Base-by-base conservation (phyloP, 768 basidiomycete species). In the Mycena olivaceomarginata region DNA sequence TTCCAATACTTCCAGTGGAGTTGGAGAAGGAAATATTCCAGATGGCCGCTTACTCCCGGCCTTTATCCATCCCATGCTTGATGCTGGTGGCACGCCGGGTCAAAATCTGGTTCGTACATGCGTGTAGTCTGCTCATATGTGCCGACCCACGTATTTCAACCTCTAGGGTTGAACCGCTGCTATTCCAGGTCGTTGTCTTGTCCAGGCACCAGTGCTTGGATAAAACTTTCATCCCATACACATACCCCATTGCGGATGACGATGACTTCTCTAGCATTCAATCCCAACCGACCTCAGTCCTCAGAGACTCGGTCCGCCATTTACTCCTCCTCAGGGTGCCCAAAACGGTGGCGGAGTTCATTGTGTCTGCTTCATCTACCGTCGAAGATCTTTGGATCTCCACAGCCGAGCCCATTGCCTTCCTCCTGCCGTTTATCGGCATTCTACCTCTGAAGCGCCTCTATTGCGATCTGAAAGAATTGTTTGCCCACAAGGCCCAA, bases 21-120 rank as follows among this genome's bases (percentile, higher is more conserved):
- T 46, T 70, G 59, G 70, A 70, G 59, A 60, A 70, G 43, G 45
- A 70, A 70, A 70, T 70, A 45, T 70, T 70, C 60, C 25, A 63
- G 59, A 60, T 62, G 20, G 45, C 70, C 20, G 70, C 69, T 43
- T 70, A 70, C 69, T 59, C 57, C 56, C 43, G 59, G 39, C 57
- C 57, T 45, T 43, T 45, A 37, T 70, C 57, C 59, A 62, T 70
- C 59, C 70, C 70, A 63, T n/a, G 8, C 57, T 25, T 70, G 41
- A 70, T 70, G 59, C 70, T 45, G 59, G 70, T 70, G 41, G 70
- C 70, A 46, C 57, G 45, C 43, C 70, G 70, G 43, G 59, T 70
- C 15, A 70, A 70, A 46, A 70, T 70, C 40, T 70, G 70, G 70
- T 70, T 62, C 41, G 70, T 70, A 31, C 25, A 45, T 56, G 53